Percentiles rank a stretch among this genome's conserved stretches.
Evolutionary conservation across 345 rosid genomes (phyloP).

Genomic region (Linum tenue): DNA sequence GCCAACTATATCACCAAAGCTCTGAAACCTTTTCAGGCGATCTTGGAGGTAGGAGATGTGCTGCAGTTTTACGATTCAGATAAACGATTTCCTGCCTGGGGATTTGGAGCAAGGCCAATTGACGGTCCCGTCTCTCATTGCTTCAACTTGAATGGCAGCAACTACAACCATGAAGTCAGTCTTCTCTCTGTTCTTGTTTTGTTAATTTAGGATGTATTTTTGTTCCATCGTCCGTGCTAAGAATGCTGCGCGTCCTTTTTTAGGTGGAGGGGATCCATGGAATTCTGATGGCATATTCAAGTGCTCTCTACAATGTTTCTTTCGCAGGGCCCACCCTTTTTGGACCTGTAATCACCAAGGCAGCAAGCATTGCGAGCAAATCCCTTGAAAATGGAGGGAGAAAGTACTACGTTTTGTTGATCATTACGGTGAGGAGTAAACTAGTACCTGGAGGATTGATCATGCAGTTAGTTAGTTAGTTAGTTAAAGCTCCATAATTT

Average conservation of each 20-base stretch:
- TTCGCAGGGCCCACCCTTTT: conserved; percentile 95
- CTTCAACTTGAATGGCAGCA: conserved; percentile 92
- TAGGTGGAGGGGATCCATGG: conserved; percentile 94
- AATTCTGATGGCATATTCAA: conserved; percentile 66
- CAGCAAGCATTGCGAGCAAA: conserved; percentile 61
- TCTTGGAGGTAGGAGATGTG: conserved; percentile 79
- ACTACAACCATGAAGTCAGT: conserved; percentile 61
- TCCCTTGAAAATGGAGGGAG: conserved; percentile 52
- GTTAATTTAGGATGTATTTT: too few relatives aligned
- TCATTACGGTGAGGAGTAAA: conserved; percentile 64
- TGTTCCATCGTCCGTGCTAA: conserved; percentile 5
- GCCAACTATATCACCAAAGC: not conserved
- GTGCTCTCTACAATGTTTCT: conserved; percentile 79
- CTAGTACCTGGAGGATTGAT: not conserved
- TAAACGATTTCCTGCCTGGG: conserved; percentile 89
- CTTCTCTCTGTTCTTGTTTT: not conserved
- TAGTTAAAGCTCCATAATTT: too few relatives aligned
- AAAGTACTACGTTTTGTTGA: conserved; percentile 68
- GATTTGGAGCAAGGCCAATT: conserved; percentile 96
- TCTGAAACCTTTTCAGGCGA: conserved; percentile 40
- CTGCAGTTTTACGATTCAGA: conserved; percentile 80
- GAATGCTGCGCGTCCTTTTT: conserved; percentile 5
- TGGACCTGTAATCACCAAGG: conserved; percentile 70
- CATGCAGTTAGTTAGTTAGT: too few relatives aligned
- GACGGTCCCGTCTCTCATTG: conserved; percentile 95